phyloP scores from a whole-genome alignment of 2,329 filamentous ascomycete species.

The Westerdykella sp. region DNA sequence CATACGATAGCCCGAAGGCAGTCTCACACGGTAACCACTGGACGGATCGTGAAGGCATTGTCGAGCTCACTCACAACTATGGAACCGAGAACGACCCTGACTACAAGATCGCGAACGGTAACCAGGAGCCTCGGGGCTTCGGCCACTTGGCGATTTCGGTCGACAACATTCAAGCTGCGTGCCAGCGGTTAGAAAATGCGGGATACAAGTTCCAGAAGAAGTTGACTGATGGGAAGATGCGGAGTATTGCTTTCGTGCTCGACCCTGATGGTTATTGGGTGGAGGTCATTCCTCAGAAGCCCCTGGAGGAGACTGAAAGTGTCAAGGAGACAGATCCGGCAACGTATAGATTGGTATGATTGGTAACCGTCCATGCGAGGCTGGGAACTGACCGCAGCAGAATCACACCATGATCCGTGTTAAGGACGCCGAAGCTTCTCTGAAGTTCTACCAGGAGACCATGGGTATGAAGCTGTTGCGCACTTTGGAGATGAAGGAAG shows the following conservation, averaged over 20 bases:
- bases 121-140: conserved; percentile 80
- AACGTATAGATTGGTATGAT: conserved; percentile 61
- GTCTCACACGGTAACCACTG: conserved; percentile 68
- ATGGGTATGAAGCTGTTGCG: conserved; percentile 82
- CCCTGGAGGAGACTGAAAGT: conserved; percentile 63
- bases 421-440: conserved; percentile 53
- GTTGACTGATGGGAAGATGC: conserved; percentile 67
- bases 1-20: conserved; percentile 72
- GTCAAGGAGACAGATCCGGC: conserved; percentile 64
- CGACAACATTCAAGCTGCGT: conserved; percentile 73
- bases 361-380: conserved; percentile 43
- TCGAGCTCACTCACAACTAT: conserved; percentile 81
- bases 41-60: conserved; percentile 77
- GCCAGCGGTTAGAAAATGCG: conserved; percentile 79
- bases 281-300: conserved; percentile 70
- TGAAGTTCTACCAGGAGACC: conserved; percentile 59
- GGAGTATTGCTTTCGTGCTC: conserved; percentile 78
- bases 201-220: conserved; percentile 96
- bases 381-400: conserved; percentile 35
- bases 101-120: conserved; percentile 81
- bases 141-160: conserved; percentile 75
- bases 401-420: conserved; percentile 95
- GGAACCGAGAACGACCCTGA: conserved; percentile 80
- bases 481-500: conserved; percentile 61
- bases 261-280: conserved; percentile 74